Percentiles rank a stretch among this genome's conserved stretches.
Conservation (phyloP, 1,284 basidiomycete species). For the Jaminaea rosea region DNA sequence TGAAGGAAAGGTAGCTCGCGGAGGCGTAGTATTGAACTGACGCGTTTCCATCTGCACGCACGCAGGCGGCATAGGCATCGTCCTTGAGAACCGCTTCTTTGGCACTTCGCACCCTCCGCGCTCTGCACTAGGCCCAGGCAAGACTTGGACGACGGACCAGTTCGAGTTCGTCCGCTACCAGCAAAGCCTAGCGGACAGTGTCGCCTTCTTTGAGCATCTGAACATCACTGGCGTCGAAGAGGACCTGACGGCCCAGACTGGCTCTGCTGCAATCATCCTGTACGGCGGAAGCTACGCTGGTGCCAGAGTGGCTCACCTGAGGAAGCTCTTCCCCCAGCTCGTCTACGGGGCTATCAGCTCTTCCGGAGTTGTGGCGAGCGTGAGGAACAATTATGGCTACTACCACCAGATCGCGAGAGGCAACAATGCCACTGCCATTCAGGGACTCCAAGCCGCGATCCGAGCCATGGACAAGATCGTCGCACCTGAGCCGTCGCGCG, state of each 20-base stretch:
- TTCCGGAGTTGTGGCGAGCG: constrained; percentile 41
- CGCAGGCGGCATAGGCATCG: constrained; percentile 71
- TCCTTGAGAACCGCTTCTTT: constrained; percentile 59
- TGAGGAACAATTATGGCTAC: constrained; percentile 54
- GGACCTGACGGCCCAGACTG: constrained; percentile 36
- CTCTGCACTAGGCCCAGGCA: constrained; percentile 60
- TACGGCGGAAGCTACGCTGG: constrained; percentile 79
- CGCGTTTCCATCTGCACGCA: too few relatives aligned
- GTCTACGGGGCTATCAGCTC: constrained; percentile 86
- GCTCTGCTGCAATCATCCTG: constrained; percentile 77
- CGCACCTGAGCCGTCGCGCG: constrained; percentile 27
- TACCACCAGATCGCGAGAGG: constrained; percentile 73
- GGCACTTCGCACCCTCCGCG: constrained; percentile 71
- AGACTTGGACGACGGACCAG: constrained; percentile 46
- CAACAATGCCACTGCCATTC: constrained; percentile 63
- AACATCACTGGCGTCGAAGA: constrained; percentile 60
- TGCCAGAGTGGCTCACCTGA: constrained; percentile 86
- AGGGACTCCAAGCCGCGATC: constrained; percentile 56
- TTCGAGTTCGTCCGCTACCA: too few relatives aligned
- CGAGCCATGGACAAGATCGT: constrained; percentile 33
- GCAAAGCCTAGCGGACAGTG: too few relatives aligned
- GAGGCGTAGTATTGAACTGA: too few relatives aligned
- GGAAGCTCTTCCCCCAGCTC: constrained; percentile 70
- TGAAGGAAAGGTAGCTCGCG: too few relatives aligned
- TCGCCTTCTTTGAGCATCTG: too few relatives aligned